Evolutionary conservation across 1,139 yeast genomes (phyloP).

Genomic region (Geotrichum aggregatum): DNA sequence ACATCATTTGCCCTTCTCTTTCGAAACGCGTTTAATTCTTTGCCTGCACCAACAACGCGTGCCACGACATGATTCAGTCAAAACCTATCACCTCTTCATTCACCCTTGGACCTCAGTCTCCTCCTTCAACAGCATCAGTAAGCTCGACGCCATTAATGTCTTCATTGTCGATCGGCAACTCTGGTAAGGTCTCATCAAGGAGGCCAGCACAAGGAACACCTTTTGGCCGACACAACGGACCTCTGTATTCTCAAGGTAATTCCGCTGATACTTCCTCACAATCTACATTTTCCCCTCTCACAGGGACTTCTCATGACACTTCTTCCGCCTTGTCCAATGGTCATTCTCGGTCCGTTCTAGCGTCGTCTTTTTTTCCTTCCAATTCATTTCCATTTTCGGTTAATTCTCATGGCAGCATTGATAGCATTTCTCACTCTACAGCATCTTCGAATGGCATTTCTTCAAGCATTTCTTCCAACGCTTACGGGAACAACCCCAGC

Average conservation of each 20-base stretch:
- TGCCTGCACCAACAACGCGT: background rate
- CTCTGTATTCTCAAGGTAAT: background rate
- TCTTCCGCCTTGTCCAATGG: background rate
- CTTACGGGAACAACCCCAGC: constrained; percentile 15
- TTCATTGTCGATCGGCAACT: constrained; percentile 12
- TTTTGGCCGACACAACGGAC: constrained; percentile 1
- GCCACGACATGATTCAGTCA: constrained; percentile 16
- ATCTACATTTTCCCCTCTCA: background rate
- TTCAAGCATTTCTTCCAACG: constrained; percentile 6
- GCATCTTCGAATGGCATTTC: constrained; percentile 20
- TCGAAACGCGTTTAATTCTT: background rate
- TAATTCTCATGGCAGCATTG: constrained; percentile 18
- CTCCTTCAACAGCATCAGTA: constrained; percentile 7
- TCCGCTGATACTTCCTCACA: background rate
- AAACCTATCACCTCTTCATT: constrained; percentile 15
- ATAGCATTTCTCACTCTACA: constrained; percentile 19
- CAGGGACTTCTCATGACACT: constrained; percentile 5
- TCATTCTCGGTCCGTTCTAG: background rate
- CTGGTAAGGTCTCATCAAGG: background rate
- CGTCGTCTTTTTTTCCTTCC: constrained; percentile 17
- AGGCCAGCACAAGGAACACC: constrained; percentile 1
- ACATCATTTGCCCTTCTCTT: background rate
- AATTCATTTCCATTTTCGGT: constrained; percentile 15
- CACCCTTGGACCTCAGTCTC: constrained; percentile 12
- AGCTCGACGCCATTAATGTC: constrained; percentile 9